Base-by-base conservation (phyloP, 2,329 filamentous ascomycete genomes). In the Colletotrichum falcatum region DNA sequence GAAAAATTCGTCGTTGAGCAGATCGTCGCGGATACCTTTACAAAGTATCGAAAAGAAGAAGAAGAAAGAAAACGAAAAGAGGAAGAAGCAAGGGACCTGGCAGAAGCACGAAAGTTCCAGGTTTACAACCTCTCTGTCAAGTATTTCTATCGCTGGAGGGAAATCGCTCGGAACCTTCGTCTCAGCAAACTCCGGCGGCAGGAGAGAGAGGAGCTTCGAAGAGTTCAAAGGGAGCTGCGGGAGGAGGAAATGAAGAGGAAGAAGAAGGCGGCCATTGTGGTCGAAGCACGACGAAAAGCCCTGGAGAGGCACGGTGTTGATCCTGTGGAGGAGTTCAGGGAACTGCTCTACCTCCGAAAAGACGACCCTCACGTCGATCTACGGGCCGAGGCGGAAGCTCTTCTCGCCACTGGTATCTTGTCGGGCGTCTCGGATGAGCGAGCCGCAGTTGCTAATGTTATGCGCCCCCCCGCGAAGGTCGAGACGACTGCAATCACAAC, bases 121-220 rank as follows among this genome's bases (percentile, higher is more conserved):
- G 75, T 73, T 4, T 84, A 87, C 74, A 88, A 81, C 65, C 79
- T 90, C 37, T 79, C 81, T 16, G 79, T 89, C 69, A 88, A 85
- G 58, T 90, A 82, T 76, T 89, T 89, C 70, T 89, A 89, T 73
- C 81, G 81, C 23, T 90, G 88, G 88, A 85, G 83, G 59, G 77
- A 84, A 18, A 82, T 79, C 48, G 86, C 84, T 11, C 82, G 87
- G 16, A 81, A 84, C 55, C 83, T 82, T 23, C 82, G 85, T 3
- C 81, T 87, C 20, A 82, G 84, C 66, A 81, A 82, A n/a, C 82
- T 88, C 28, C 85, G 88, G 9, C 82, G 82, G 39, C 82, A 84
- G 49, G 87, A 85, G 26, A 84, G 86, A 61, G 86, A 88, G 35
- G 78, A 80, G 2, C 88, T 85, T 75, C 82, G 83, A 37, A 79